Evolutionary conservation across 2,329 filamentous ascomycete species (phyloP).

Genomic region (Trichoderma citrinoviride): DNA sequence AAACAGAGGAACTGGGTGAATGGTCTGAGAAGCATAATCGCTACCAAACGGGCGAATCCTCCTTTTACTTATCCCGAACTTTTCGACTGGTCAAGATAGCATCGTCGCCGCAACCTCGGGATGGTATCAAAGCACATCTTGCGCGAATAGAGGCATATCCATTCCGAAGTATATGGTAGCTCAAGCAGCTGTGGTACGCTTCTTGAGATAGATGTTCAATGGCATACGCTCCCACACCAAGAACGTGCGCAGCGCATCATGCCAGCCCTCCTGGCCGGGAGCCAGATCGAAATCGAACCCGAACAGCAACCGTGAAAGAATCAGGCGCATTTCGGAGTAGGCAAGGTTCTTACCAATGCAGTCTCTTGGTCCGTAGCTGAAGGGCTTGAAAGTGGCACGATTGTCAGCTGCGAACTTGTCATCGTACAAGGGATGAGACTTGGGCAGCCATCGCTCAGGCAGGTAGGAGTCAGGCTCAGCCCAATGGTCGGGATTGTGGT

Average conservation of each 20-base stretch:
- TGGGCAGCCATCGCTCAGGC: conserved; percentile 46
- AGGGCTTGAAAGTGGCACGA: conserved; percentile 37
- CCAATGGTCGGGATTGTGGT: conserved; percentile 45
- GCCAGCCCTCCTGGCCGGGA: conserved; percentile 26
- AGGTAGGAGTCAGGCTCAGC: conserved; percentile 43
- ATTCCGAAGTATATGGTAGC: background rate
- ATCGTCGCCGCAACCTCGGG: background rate
- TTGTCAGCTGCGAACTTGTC: conserved; percentile 42
- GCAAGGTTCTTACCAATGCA: conserved; percentile 45
- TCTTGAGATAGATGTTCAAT: conserved; percentile 15
- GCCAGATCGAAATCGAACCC: conserved; percentile 44
- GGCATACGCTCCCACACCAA: conserved; percentile 26
- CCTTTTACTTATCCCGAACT: too few species aligned
- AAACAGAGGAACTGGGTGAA: too few species aligned
- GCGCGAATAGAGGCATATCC: background rate
- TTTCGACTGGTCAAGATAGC: too few species aligned
- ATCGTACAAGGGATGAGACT: conserved; percentile 33
- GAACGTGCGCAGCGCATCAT: conserved; percentile 24
- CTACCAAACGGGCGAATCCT: too few species aligned
- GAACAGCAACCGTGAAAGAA: conserved; percentile 44
- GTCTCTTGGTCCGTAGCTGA: conserved; percentile 40
- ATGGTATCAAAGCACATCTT: background rate
- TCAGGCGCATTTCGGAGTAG: conserved; percentile 48
- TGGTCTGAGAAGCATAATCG: too few species aligned
- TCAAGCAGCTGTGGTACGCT: background rate